A percentile compares a stretch with the other conserved stretches of the same genome.
phyloP scores from a whole-genome alignment of 2,329 filamentous ascomycete genomes.

The Ceratocystis huliohia region DNA sequence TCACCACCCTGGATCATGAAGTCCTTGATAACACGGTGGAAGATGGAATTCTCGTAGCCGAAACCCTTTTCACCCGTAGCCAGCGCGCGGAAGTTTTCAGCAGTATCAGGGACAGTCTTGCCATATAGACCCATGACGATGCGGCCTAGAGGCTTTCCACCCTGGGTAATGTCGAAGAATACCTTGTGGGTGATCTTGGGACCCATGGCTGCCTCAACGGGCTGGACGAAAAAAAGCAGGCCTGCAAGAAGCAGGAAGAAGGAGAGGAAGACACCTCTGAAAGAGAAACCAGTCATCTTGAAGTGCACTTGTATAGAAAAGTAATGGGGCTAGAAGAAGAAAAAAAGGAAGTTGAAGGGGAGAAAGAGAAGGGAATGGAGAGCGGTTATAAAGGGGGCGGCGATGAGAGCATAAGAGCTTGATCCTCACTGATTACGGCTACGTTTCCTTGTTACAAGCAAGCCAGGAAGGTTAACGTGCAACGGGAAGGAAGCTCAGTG shows the following conservation, averaged over 20 bases:
- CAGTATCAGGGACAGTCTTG: constrained; percentile 69
- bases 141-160: constrained; percentile 59
- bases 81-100: constrained; percentile 64
- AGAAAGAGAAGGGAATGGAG: constrained; percentile 16
- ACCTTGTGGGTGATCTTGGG: constrained; percentile 95
- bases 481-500: neutral
- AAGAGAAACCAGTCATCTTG: constrained; percentile 36
- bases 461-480: neutral
- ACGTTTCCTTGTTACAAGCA: constrained; percentile 16
- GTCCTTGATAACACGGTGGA: constrained; percentile 82
- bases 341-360: neutral
- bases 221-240: constrained; percentile 63
- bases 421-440: constrained; percentile 15
- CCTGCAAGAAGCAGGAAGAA: constrained; percentile 63
- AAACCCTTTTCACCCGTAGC: constrained; percentile 78
- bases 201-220: constrained; percentile 63
- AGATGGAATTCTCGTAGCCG: constrained; percentile 66
- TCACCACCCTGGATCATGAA: constrained; percentile 92
- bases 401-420: constrained; percentile 7
- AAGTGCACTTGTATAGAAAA: constrained; percentile 41
- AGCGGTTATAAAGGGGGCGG: constrained; percentile 20
- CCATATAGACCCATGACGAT: constrained; percentile 76
- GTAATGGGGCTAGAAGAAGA: constrained; percentile 3
- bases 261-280: constrained; percentile 58
- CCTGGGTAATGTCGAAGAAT: constrained; percentile 73